Evolutionary conservation across 352 stramenopile species (phyloP), one percentile per base, ranked within the genome.

Genomic region (Phytophthora nicotianae): DNA sequence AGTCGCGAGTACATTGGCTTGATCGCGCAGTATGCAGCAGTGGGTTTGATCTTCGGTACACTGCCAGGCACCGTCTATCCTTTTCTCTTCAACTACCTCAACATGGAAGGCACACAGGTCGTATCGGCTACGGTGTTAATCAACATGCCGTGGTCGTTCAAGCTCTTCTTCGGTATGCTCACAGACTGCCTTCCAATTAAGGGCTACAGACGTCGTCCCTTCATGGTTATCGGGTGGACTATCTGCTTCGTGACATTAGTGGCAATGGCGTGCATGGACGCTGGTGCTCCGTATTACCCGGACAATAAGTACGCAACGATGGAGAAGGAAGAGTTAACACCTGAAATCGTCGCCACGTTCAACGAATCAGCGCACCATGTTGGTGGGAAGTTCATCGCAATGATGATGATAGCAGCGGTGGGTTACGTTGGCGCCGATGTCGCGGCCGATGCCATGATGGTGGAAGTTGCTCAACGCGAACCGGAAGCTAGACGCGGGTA

Each of bases 131-230:
- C 21, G 1, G 62, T 68, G 57, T 52, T 86, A 0, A 38, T 84
- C 27, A 69, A 66, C 35, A 55, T 87, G 57, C 73, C 74, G 0
- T 87, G 77, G 77, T 81, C 72, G 4, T 79, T 85, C 62, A 87
- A 84, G 48, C 42, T 79, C 6, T 75, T 87, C 47, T 81, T 77
- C 54, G 75, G 74, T 21, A 68, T 87, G 56, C 33, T 79, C 4
- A 78, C 75, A 3, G 77, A 87, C 33, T 82, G 70, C 35, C 33
- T 79, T 10, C 76, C 77, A 9, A 81, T 87, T 45, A 47, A 50
- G n/a, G 78, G 78, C 13, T 83, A 79, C 50, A 60, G 78, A 26
- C 75, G 78, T 52, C 75, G 75, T 45, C 74, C 78, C 8, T 87
- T 72, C 60, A 84, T 87, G 68, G 62, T 85, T 14, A 64, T 87